Percentiles rank a stretch among this genome's conserved stretches.
Evolutionary conservation across 1,284 basidiomycete genomes (phyloP).

Genomic region (Ceratobasidium sp.): DNA sequence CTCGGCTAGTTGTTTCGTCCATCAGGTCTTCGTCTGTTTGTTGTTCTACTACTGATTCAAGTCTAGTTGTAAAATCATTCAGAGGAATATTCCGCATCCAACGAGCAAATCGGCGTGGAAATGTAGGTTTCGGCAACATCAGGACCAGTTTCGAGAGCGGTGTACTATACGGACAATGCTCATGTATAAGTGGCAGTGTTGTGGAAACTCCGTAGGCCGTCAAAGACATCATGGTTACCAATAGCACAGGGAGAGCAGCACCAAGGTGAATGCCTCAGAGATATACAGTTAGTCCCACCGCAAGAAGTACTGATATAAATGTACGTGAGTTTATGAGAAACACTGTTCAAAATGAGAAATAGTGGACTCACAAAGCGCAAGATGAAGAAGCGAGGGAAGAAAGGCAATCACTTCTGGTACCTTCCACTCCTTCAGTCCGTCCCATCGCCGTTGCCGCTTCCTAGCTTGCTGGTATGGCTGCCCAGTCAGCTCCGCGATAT

Average conservation of each 20-base stretch:
- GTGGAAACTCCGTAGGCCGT: neutral
- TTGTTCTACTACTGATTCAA: neutral
- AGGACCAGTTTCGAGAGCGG: conserved; percentile 1
- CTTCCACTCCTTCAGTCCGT: conserved; percentile 20
- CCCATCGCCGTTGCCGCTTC: conserved; percentile 23
- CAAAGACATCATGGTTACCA: neutral
- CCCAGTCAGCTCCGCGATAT: conserved; percentile 19
- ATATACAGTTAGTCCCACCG: conserved; percentile 3
- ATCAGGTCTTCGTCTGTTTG: conserved; percentile 1
- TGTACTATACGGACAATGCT: conserved; percentile 22
- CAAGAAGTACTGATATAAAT: conserved; percentile 24
- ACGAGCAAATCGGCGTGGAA: neutral
- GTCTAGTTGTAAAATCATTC: too few species aligned
- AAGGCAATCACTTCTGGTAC: neutral
- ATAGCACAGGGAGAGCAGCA: neutral
- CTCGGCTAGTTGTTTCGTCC: conserved; percentile 18
- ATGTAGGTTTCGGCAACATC: neutral
- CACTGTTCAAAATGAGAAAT: neutral
- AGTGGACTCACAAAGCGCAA: conserved; percentile 12
- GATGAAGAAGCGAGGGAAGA: conserved; percentile 24
- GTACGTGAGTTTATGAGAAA: too few species aligned
- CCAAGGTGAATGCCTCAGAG: conserved; percentile 8
- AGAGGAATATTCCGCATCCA: neutral
- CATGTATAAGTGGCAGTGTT: neutral
- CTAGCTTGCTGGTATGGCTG: conserved; percentile 13